Percentiles rank a stretch among this genome's conserved stretches.
phyloP scores from a whole-genome alignment of 2,329 filamentous ascomycete species.

The Pseudocercospora fuligena region DNA sequence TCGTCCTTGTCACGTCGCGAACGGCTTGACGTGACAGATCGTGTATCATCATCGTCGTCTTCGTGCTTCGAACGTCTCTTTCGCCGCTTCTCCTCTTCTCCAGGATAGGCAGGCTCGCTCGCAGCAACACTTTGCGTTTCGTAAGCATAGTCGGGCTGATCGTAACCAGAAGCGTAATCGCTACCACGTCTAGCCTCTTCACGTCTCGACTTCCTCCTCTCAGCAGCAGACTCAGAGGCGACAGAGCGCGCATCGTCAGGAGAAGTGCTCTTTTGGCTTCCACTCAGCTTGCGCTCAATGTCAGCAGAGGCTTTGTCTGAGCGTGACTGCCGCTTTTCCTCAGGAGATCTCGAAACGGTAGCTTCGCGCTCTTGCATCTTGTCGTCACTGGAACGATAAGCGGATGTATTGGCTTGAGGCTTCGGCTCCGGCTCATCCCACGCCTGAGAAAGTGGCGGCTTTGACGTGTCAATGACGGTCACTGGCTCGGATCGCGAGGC shows the following conservation, averaged over 20 bases:
- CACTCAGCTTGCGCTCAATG: slow-evolving; percentile 17
- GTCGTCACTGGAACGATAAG: neutral
- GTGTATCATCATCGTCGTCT: slow-evolving; percentile 47
- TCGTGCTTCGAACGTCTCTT: slow-evolving; percentile 48
- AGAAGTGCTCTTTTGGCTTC: slow-evolving; percentile 29
- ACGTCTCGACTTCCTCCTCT: slow-evolving; percentile 41
- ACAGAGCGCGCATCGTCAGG: slow-evolving; percentile 34
- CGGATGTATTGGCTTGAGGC: neutral
- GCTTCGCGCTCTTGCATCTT: neutral
- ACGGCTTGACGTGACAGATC: slow-evolving; percentile 48
- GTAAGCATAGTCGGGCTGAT: slow-evolving; percentile 42
- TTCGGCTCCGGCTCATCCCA: slow-evolving; percentile 6
- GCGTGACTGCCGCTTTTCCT: slow-evolving; percentile 12
- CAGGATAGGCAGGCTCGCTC: slow-evolving; percentile 48
- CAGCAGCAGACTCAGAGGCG: slow-evolving; percentile 36
- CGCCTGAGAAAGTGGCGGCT: slow-evolving; percentile 7
- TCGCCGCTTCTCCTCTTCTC: slow-evolving; percentile 45
- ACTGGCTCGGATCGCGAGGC: slow-evolving; percentile 22
- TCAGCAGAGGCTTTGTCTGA: slow-evolving; percentile 9
- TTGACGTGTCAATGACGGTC: slow-evolving; percentile 22
- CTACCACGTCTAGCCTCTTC: slow-evolving; percentile 38
- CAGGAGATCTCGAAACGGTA: neutral
- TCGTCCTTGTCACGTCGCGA: slow-evolving; percentile 47
- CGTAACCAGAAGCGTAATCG: slow-evolving; percentile 32
- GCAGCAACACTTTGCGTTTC: slow-evolving; percentile 48